phyloP scores from a whole-genome alignment of 169 alveolate species.

The Plasmodium gaboni region DNA sequence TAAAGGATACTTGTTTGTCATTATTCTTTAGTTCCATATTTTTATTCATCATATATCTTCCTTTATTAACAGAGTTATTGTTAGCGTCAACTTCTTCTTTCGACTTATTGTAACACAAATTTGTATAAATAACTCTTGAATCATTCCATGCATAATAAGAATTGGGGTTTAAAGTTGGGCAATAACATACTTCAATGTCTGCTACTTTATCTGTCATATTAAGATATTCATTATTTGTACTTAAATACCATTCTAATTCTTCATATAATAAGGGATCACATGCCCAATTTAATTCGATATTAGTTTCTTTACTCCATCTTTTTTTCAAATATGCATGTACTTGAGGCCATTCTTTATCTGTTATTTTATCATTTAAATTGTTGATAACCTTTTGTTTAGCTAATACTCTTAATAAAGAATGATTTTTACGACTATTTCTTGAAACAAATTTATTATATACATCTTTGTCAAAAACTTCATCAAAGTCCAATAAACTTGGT shows the following conservation, averaged over 20 bases:
- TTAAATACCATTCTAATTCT: conserved; percentile 80
- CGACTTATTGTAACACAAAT: conserved; percentile 65
- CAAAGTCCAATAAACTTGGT: conserved; percentile 82
- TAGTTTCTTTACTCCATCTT: conserved; percentile 78
- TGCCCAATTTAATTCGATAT: conserved; percentile 81
- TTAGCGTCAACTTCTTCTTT: conserved; percentile 41
- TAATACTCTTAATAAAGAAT: conserved; percentile 75
- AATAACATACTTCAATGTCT: conserved; percentile 80
- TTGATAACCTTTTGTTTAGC: conserved; percentile 64
- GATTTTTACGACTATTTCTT: conserved; percentile 75
- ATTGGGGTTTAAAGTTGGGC: conserved; percentile 79
- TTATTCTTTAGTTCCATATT: conserved; percentile 25
- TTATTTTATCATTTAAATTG: conserved; percentile 64
- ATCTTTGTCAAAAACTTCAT: conserved; percentile 84
- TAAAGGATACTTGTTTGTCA: conserved; percentile 54
- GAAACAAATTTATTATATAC: conserved; percentile 79
- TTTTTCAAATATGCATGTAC: conserved; percentile 78
- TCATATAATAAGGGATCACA: conserved; percentile 80
- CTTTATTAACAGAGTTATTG: conserved; percentile 4
- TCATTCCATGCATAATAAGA: conserved; percentile 83
- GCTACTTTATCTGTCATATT: conserved; percentile 79
- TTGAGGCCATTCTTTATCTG: conserved; percentile 79
- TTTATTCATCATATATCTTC: conserved; percentile 10
- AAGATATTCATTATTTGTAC: conserved; percentile 77
- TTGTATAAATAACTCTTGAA: conserved; percentile 79